Conservation (phyloP, 495 filamentous ascomycete genomes). For the Penicillium soppii region DNA sequence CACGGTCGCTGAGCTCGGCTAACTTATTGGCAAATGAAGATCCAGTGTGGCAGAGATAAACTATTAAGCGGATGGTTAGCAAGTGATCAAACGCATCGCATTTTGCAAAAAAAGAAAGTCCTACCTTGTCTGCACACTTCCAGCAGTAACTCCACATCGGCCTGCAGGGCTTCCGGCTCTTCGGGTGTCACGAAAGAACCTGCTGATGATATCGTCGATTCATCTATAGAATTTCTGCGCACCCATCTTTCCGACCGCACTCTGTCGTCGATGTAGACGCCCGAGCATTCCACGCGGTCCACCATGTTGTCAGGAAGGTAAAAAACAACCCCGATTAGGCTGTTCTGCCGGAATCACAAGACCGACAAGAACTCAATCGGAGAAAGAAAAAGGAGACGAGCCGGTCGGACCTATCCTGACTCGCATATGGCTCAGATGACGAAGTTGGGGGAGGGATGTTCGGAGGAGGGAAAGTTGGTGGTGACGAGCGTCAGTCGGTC, state of each 20-base stretch:
- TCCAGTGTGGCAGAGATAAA: conserved; percentile 71
- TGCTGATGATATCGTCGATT: conserved; percentile 23
- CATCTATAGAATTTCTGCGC: conserved; percentile 36
- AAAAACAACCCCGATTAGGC: conserved; percentile 9
- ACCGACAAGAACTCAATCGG: conserved; percentile 6
- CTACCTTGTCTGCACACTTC: conserved; percentile 55
- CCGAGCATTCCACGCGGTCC: conserved; percentile 72
- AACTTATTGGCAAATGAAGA: conserved; percentile 69
- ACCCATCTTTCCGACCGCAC: conserved; percentile 63
- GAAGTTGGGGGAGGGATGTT: conserved; percentile 5
- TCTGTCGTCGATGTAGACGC: conserved; percentile 80
- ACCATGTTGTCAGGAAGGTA: conserved; percentile 43
- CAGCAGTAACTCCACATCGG: conserved; percentile 50
- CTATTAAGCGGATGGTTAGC: conserved; percentile 37
- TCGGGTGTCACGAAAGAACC: conserved; percentile 34
- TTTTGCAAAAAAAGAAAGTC: conserved; percentile 23
- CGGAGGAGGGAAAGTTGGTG: conserved; percentile 1
- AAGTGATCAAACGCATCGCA: not conserved
- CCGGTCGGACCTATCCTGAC: conserved; percentile 9
- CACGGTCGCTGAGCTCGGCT: conserved; percentile 62
- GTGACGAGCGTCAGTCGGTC: conserved; percentile 6
- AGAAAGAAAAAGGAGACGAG: conserved; percentile 14
- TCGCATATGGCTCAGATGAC: conserved; percentile 24
- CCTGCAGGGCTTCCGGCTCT: conserved; percentile 50
- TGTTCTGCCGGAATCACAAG: conserved; percentile 13